These are phyloP conservation scores for Sarocladium kiliense DNA, from an alignment of 2,329 filamentous ascomycete genomes.

Conservation along the genomic window DNA sequence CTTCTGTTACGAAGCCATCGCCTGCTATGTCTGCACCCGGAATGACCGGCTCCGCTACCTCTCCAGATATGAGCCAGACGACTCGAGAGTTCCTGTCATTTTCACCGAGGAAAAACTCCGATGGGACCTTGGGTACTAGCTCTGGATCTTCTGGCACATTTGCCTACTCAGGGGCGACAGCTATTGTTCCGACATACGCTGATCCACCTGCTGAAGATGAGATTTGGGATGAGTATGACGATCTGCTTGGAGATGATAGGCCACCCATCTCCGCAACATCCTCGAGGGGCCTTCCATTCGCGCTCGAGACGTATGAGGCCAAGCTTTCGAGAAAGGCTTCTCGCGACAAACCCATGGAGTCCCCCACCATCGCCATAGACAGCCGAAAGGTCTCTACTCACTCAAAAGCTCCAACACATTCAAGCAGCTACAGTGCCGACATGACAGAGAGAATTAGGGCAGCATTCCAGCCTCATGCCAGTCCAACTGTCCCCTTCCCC, in stretches of 20 bases:
- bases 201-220: conserved; percentile 74
- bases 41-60: background rate
- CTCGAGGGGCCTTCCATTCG: conserved; percentile 51
- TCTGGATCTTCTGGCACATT: conserved; percentile 64
- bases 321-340: conserved; percentile 21
- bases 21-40: background rate
- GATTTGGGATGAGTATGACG: conserved; percentile 91
- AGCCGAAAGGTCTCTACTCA: conserved; percentile 24
- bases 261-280: conserved; percentile 48
- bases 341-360: conserved; percentile 35
- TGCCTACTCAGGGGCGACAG: conserved; percentile 58
- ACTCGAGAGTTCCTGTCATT: conserved; percentile 68
- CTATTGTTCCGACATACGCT: conserved; percentile 56
- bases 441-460: conserved; percentile 48
- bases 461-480: conserved; percentile 37
- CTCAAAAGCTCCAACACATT: conserved; percentile 32
- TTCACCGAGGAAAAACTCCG: conserved; percentile 66
- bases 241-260: conserved; percentile 60
- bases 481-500: conserved; percentile 38
- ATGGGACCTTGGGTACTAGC: conserved; percentile 41
- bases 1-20: background rate
- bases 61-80: conserved; percentile 16
- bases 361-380: conserved; percentile 38
- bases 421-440: conserved; percentile 50
- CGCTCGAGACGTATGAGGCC: conserved; percentile 44